Base-by-base conservation (phyloP, 2,329 filamentous ascomycete species). In the Calycina marina region DNA sequence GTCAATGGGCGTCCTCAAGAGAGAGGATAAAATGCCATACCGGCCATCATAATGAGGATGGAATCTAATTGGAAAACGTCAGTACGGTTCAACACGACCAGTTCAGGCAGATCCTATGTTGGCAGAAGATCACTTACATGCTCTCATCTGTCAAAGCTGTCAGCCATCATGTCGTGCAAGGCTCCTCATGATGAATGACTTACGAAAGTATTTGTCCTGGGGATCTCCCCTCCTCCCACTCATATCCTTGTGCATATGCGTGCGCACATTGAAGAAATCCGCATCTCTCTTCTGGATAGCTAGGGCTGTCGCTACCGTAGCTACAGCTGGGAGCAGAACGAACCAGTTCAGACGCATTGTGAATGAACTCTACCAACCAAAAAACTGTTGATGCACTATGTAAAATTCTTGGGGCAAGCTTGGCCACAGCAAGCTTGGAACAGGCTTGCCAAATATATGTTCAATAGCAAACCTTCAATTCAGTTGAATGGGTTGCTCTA, bases 171-270 rank as follows among this genome's bases (percentile, higher is more conserved):
- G n/a, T n/a, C n/a, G n/a, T n/a, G n/a, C n/a, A n/a, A n/a, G n/a
- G n/a, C n/a, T n/a, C n/a, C n/a, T n/a, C n/a, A n/a, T n/a, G n/a
- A n/a, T n/a, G 25, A 30, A 14, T 10, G 16, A 51, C 52, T 46
- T 35, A 56, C 55, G 54, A 36, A 58, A 57, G 41, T 57, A 57
- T 49, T 58, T 57, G 13, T 47, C 50, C 27, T 42, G 45, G 28
- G 44, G 46, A 36, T 50, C 48, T 31, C 40, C 45, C 35, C 31
- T 31, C 33, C 31, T 45, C 14, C 50, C 47, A 35, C 49, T 51
- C 48, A 47, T 49, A 28, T 53, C 49, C 38, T 51, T 46, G 20
- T 44, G 40, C 32, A 45, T 38, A 15, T 40, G 42, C 11, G 49
- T 50, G 16, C 48, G 39, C 14, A 50, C 47, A 28, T 40, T 45